phyloP scores from a whole-genome alignment of 2,329 filamentous ascomycete species.

The Colletotrichum tabaci region DNA sequence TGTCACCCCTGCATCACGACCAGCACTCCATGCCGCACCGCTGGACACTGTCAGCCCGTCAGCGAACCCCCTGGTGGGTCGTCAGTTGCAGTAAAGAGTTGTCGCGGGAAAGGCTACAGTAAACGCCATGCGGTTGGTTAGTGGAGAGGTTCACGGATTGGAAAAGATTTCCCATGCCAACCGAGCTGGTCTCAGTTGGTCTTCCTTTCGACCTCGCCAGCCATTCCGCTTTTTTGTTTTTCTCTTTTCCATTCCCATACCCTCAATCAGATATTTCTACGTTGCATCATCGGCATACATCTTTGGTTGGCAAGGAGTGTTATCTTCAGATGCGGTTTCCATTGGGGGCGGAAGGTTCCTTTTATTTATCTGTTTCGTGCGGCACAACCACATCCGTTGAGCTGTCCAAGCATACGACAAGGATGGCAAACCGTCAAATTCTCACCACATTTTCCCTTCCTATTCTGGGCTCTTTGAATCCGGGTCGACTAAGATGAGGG shows the following conservation, averaged over 20 bases:
- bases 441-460: slow-evolving; percentile 21
- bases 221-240: slow-evolving; percentile 17
- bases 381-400: not conserved
- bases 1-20: slow-evolving; percentile 70
- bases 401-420: slow-evolving; percentile 29
- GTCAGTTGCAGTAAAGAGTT: slow-evolving; percentile 13
- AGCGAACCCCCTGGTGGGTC: slow-evolving; percentile 53
- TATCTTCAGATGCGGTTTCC: not conserved
- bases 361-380: not conserved
- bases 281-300: slow-evolving; percentile 38
- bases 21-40: slow-evolving; percentile 89
- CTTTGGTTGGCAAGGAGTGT: slow-evolving; percentile 31
- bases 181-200: slow-evolving; percentile 41
- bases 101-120: not conserved
- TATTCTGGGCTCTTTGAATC: not conserved
- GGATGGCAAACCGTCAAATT: slow-evolving; percentile 11
- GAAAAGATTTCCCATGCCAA: slow-evolving; percentile 28
- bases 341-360: not conserved
- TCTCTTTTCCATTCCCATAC: slow-evolving; percentile 39
- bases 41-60: slow-evolving; percentile 79
- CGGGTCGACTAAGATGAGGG: not conserved
- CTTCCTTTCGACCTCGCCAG: slow-evolving; percentile 10
- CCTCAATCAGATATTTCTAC: slow-evolving; percentile 41
- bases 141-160: slow-evolving; percentile 23
- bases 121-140: slow-evolving; percentile 42